phyloP scores from a whole-genome alignment of 2,329 filamentous ascomycete genomes.

The Corinectria fuckeliana region DNA sequence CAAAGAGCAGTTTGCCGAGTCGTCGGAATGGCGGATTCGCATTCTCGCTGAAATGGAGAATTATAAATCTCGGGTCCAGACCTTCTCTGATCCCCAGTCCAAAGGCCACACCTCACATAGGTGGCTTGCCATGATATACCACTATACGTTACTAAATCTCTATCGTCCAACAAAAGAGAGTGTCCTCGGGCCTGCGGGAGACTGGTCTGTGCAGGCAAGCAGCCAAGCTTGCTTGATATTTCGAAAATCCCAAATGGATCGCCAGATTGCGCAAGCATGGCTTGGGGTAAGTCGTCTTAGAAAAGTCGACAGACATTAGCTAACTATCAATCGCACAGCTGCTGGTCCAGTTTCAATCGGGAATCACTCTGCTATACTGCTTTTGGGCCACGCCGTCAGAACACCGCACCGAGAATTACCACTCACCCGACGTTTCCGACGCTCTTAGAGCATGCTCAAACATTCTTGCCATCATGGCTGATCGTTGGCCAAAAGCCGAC shows the following conservation, averaged over 20 bases:
- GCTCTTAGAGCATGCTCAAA: slow-evolving; percentile 45
- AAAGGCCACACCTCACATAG: slow-evolving; percentile 31
- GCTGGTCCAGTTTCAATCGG: slow-evolving; percentile 43
- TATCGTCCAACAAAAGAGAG: slow-evolving; percentile 36
- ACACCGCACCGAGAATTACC: slow-evolving; percentile 38
- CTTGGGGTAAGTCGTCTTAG: slow-evolving; percentile 23
- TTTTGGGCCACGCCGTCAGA: slow-evolving; percentile 44
- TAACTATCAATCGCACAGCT: slow-evolving; percentile 13
- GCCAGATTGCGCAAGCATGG: slow-evolving; percentile 37
- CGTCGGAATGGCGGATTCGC: slow-evolving; percentile 31
- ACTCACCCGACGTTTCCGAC: slow-evolving; percentile 40
- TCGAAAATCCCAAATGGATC: slow-evolving; percentile 39
- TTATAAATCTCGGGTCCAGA: slow-evolving; percentile 30
- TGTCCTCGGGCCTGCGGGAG: slow-evolving; percentile 32
- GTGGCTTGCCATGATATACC: slow-evolving; percentile 42
- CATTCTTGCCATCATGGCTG: slow-evolving; percentile 44
- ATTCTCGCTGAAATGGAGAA: slow-evolving; percentile 37
- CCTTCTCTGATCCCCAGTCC: slow-evolving; percentile 29
- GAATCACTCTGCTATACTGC: slow-evolving; percentile 45
- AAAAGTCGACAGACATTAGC: neutral
- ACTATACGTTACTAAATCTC: slow-evolving; percentile 38
- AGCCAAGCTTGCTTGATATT: slow-evolving; percentile 40
- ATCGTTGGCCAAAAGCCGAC: slow-evolving; percentile 45
- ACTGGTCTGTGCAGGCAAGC: slow-evolving; percentile 38
- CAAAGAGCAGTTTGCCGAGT: slow-evolving; percentile 25